Evolutionary conservation across 768 basidiomycete genomes (phyloP).

Genomic region (Melanogaster broomeanus): DNA sequence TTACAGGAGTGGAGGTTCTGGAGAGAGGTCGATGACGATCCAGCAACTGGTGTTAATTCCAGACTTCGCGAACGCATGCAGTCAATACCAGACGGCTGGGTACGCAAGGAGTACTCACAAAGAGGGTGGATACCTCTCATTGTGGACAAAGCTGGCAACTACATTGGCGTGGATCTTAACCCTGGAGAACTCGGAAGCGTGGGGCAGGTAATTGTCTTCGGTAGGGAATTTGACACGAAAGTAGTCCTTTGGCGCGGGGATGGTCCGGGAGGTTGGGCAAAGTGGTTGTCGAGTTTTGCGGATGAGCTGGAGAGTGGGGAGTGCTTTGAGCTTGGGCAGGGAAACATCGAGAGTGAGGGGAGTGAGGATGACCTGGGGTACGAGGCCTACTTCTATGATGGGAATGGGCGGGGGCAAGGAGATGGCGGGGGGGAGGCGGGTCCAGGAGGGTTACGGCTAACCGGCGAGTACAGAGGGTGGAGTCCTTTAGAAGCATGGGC

Average conservation of each 20-base stretch:
- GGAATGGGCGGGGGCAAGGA: constrained; percentile 72
- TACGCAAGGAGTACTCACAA: constrained; percentile 87
- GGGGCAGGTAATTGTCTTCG: constrained; percentile 97
- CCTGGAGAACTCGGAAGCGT: constrained; percentile 72
- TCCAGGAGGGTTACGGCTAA: constrained; percentile 67
- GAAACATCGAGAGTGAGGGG: constrained; percentile 59
- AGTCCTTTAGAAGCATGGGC: constrained; percentile 92
- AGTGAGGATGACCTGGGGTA: constrained; percentile 87
- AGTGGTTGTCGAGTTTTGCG: constrained; percentile 87
- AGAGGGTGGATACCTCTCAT: constrained; percentile 97
- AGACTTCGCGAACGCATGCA: constrained; percentile 76
- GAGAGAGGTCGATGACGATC: constrained; percentile 91
- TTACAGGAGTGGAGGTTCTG: constrained; percentile 96
- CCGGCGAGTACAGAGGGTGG: constrained; percentile 91
- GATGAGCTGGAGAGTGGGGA: constrained; percentile 93
- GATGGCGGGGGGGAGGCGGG: constrained; percentile 79
- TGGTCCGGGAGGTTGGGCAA: constrained; percentile 90
- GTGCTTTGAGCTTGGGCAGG: constrained; percentile 75
- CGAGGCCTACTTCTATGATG: constrained; percentile 84
- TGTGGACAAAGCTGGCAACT: constrained; percentile 93
- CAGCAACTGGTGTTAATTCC: constrained; percentile 78
- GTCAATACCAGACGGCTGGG: constrained; percentile 87
- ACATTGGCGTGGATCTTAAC: constrained; percentile 93
- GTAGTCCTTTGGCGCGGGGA: constrained; percentile 94
- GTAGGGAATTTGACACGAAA: constrained; percentile 98